Percentiles rank a stretch among this genome's conserved stretches.
These are phyloP conservation scores for Penicillium palitans DNA, from an alignment of 2,329 filamentous ascomycete genomes.

Conservation along the genomic window DNA sequence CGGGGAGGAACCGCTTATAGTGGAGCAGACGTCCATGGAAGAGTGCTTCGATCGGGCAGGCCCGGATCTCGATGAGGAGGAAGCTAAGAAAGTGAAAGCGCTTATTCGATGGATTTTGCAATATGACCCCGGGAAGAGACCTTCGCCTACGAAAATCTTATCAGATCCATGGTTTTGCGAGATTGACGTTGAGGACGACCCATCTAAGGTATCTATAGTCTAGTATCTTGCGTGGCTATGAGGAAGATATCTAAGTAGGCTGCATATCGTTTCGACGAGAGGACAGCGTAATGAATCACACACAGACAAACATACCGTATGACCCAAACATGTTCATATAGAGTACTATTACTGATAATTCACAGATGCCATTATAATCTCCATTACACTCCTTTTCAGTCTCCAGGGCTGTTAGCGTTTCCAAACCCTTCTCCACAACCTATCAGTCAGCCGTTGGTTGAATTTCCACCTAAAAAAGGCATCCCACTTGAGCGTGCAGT, in stretches of 20 bases:
- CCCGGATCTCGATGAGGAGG: constrained; percentile 27
- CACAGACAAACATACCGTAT: background rate
- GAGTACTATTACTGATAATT: background rate
- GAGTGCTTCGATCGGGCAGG: constrained; percentile 24
- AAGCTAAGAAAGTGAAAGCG: constrained; percentile 27
- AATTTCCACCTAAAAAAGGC: constrained; percentile 16
- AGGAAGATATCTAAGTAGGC: too few relatives aligned
- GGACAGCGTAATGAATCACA: too few relatives aligned
- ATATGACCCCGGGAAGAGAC: constrained; percentile 32
- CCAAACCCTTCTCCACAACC: background rate
- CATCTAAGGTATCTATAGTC: background rate
- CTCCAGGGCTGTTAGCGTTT: background rate
- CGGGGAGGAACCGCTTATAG: constrained; percentile 26
- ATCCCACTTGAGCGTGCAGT: constrained; percentile 8
- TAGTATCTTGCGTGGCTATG: background rate
- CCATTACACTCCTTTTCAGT: background rate
- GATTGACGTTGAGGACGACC: constrained; percentile 15
- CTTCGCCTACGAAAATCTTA: constrained; percentile 30
- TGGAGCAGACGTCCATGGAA: constrained; percentile 27
- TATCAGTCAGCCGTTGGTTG: background rate
- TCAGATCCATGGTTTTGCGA: constrained; percentile 33
- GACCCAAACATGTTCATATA: background rate
- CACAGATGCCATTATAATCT: background rate
- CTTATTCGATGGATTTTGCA: constrained; percentile 32
- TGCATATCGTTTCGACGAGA: too few relatives aligned